Conservation (phyloP, 495 filamentous ascomycete genomes). For the Tuber microsphaerosporum region DNA sequence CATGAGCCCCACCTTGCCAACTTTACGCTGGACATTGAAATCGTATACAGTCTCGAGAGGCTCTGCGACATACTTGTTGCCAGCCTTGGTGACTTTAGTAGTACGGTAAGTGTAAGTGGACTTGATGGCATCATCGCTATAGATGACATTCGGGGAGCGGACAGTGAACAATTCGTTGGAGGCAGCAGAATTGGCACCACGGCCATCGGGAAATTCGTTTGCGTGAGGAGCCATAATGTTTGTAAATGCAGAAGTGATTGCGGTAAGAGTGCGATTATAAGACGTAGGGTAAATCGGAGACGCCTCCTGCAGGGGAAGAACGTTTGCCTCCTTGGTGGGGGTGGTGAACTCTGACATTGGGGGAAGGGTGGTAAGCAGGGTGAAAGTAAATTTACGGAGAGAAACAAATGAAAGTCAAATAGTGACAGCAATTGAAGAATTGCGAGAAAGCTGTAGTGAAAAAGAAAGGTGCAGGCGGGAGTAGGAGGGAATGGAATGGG, state of each 20-base stretch:
- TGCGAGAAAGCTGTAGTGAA: neutral
- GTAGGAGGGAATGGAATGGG: slow-evolving; percentile 10
- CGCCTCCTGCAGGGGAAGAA: slow-evolving; percentile 77
- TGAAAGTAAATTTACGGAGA: slow-evolving; percentile 6
- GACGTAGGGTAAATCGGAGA: slow-evolving; percentile 59
- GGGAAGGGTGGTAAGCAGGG: slow-evolving; percentile 17
- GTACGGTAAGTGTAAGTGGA: slow-evolving; percentile 94
- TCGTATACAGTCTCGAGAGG: slow-evolving; percentile 87
- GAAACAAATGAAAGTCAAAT: slow-evolving; percentile 2
- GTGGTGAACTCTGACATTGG: slow-evolving; percentile 69
- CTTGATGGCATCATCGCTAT: slow-evolving; percentile 79
- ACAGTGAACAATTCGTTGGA: slow-evolving; percentile 68
- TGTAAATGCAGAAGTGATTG: slow-evolving; percentile 40
- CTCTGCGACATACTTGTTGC: slow-evolving; percentile 68
- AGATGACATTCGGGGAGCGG: slow-evolving; percentile 83
- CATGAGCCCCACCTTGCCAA: slow-evolving; percentile 93
- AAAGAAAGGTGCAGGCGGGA: slow-evolving; percentile 10
- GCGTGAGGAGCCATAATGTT: slow-evolving; percentile 89
- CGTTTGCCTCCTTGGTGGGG: slow-evolving; percentile 96
- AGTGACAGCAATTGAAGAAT: neutral
- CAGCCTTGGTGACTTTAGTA: slow-evolving; percentile 64
- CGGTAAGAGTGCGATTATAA: slow-evolving; percentile 48
- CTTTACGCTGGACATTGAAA: slow-evolving; percentile 93
- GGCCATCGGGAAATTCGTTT: slow-evolving; percentile 65
- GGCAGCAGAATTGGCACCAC: slow-evolving; percentile 39